Conservation (phyloP, 2,329 filamentous ascomycete genomes). For the Fonsecaea monophora region DNA sequence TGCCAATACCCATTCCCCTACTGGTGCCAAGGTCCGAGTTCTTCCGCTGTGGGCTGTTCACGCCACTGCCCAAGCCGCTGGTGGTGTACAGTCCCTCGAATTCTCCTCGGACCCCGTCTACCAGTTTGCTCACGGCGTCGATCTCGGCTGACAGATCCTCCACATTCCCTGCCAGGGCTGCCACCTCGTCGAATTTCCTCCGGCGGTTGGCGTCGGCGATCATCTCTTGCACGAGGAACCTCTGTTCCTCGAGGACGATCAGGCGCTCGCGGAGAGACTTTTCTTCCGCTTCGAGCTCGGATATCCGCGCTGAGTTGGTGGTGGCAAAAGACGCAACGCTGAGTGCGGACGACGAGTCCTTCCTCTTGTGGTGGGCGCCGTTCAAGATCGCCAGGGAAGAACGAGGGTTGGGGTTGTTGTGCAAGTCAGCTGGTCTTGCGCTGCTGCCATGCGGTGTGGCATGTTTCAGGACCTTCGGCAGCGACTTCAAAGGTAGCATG, state of each 20-base stretch:
- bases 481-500: conserved; percentile 83
- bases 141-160: conserved; percentile 85
- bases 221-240: conserved; percentile 88
- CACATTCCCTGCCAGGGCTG: conserved; percentile 76
- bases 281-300: conserved; percentile 79
- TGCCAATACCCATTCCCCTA: background rate
- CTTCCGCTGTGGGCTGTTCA: conserved; percentile 31
- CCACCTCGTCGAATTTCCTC: conserved; percentile 84
- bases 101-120: conserved; percentile 66
- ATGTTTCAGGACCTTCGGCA: conserved; percentile 72
- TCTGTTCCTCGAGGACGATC: conserved; percentile 88
- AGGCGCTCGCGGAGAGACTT: conserved; percentile 79
- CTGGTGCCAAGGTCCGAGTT: conserved; percentile 5
- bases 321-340: conserved; percentile 57
- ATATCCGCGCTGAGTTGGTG: conserved; percentile 53
- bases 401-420: conserved; percentile 39
- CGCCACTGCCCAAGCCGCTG: conserved; percentile 33
- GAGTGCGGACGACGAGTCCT: conserved; percentile 59
- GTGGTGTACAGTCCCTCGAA: conserved; percentile 60
- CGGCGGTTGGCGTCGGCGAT: conserved; percentile 76
- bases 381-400: conserved; percentile 66
- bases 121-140: conserved; percentile 67
- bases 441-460: conserved; percentile 59
- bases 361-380: conserved; percentile 54
- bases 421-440: conserved; percentile 13